These are phyloP conservation scores for Xylariaceae sp. DNA, from an alignment of 2,329 filamentous ascomycete species.

Conservation along the genomic window DNA sequence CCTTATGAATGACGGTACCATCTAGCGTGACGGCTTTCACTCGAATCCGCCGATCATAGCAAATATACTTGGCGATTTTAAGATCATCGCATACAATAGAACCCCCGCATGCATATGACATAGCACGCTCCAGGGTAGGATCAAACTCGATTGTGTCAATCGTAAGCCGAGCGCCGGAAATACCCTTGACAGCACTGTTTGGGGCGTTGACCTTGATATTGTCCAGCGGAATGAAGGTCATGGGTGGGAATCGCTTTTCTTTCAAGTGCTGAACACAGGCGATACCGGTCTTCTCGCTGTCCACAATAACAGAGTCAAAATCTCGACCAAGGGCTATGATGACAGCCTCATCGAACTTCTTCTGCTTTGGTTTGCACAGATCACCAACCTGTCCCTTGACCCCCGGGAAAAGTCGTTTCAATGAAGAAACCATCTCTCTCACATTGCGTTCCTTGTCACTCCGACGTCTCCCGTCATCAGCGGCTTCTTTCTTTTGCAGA, in stretches of 20 bases:
- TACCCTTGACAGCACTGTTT: constrained; percentile 85
- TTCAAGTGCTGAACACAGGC: constrained; percentile 94
- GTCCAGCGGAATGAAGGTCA: constrained; percentile 94
- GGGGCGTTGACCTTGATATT: constrained; percentile 93
- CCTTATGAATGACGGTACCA: constrained; percentile 95
- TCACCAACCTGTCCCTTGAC: constrained; percentile 88
- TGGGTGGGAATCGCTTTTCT: constrained; percentile 79
- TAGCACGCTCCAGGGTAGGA: constrained; percentile 79
- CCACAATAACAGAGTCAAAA: constrained; percentile 91
- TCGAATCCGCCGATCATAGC: constrained; percentile 77
- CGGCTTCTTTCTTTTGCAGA: constrained; percentile 74
- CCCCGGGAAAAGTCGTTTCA: constrained; percentile 88
- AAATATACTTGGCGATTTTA: constrained; percentile 81
- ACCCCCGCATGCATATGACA: constrained; percentile 91
- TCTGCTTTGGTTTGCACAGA: constrained; percentile 92
- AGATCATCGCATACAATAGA: constrained; percentile 91
- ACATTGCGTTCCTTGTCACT: constrained; percentile 74
- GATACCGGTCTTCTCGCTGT: constrained; percentile 88
- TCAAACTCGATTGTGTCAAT: constrained; percentile 98
- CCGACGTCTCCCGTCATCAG: constrained; percentile 79
- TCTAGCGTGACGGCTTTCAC: constrained; percentile 94
- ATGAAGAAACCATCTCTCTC: constrained; percentile 77
- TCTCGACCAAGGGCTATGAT: constrained; percentile 88
- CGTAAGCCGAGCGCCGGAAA: constrained; percentile 79
- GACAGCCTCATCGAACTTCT: constrained; percentile 91